Evolutionary conservation across 495 filamentous ascomycete genomes (phyloP), one percentile per base, ranked within the genome.

Genomic region (Aspergillus nanangensis): DNA sequence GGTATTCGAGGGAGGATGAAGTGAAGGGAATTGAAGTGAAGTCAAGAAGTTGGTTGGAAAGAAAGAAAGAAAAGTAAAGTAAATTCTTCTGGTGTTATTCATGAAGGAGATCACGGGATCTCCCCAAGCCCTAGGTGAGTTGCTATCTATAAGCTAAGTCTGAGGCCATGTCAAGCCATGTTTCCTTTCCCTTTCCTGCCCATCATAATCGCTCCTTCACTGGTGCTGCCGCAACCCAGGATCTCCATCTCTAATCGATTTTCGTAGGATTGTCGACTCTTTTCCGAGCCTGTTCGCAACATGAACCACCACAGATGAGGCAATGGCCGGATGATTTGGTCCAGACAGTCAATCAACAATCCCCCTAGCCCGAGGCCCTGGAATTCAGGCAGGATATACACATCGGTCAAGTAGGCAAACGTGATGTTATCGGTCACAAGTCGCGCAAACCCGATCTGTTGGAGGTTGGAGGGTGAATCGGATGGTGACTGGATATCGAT

Each of bases 371-470:
- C 83, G n/a, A 70, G 61, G 0, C 76, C 71, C 44, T 83, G 77
- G 39, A 80, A 69, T 40, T 75, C 67, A 0, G 67, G 56, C 0
- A 79, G 45, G 5, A 88, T 63, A 48, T 80, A 89, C 18, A 89
- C 78, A 45, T 87, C 85, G 8, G 84, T 84, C 18, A 87, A 64
- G 52, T 85, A 88, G n/a, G 71, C 81, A 48, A 84, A 77, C 0
- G 82, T 82, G 9, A 79, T 69, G 48, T 75, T 58, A 51, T 87
- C 84, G 0, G 84, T 89, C 19, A 87, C 58, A 5, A 86, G 56
- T 7, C 84, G 72, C 8, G 76, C 82, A 15, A 87, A 65, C 5
- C 83, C 84, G 29, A 87, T 70, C 38, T 71, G 69, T 27, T 58
- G 32, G 9, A 46, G 23, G 23, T 45, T 31, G 31, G 11, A 4